phyloP scores from a whole-genome alignment of 345 rosid species.

The Syzygium aromaticum region DNA sequence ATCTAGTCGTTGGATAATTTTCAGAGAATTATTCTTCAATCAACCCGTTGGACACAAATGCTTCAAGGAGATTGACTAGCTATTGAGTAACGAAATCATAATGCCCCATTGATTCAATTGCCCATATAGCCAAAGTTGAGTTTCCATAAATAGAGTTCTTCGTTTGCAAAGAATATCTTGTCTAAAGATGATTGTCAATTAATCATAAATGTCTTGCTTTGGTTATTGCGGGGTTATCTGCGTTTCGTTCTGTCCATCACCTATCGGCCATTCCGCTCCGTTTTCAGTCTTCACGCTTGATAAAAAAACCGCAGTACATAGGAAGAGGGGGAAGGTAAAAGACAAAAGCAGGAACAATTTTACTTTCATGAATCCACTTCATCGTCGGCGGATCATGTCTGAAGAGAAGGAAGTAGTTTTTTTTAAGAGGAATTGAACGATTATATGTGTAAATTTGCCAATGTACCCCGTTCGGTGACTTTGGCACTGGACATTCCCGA shows the following conservation, averaged over 20 bases:
- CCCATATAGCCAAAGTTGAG: too few relatives aligned
- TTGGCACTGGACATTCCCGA: neutral
- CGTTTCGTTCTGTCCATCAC: neutral
- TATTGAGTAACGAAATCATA: too few relatives aligned
- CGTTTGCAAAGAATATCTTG: too few relatives aligned
- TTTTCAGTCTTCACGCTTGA: neutral
- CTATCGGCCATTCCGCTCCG: neutral
- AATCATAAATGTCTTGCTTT: too few relatives aligned
- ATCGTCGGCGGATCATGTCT: neutral
- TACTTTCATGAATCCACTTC: neutral
- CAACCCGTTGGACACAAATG: too few relatives aligned
- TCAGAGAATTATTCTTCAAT: too few relatives aligned
- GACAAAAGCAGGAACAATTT: neutral
- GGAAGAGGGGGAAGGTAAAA: neutral
- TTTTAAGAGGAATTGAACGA: neutral
- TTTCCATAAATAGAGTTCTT: too few relatives aligned
- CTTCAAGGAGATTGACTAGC: too few relatives aligned
- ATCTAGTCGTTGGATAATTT: too few relatives aligned
- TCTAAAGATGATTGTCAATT: too few relatives aligned
- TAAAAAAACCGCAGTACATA: neutral
- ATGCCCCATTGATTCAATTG: too few relatives aligned
- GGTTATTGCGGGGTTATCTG: neutral
- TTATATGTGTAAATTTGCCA: neutral
- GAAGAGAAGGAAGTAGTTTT: neutral
- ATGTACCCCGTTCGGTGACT: neutral